Conservation (phyloP, 108 stramenopile species). For the Discostella pseudostelligera region DNA sequence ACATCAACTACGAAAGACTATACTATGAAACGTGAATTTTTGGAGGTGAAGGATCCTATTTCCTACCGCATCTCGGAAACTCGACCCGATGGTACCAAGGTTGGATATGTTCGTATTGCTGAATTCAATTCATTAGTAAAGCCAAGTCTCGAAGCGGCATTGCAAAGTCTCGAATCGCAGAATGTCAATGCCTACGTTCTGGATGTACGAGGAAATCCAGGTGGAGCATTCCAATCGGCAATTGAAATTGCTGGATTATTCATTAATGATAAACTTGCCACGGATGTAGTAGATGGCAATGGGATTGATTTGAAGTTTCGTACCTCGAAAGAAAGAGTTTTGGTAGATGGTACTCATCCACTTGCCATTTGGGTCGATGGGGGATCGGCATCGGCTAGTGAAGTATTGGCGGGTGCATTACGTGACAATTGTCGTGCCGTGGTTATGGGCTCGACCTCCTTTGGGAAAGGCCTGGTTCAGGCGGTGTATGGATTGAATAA, state of each 20-base stretch:
- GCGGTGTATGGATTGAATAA: slow-evolving; percentile 93
- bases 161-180: slow-evolving; percentile 64
- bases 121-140: slow-evolving; percentile 90
- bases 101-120: slow-evolving; percentile 84
- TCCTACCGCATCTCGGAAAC: slow-evolving; percentile 66
- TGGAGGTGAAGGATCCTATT: slow-evolving; percentile 68
- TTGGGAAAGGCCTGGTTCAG: slow-evolving; percentile 96
- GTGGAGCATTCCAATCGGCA: slow-evolving; percentile 94
- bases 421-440: slow-evolving; percentile 94
- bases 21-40: slow-evolving; percentile 58
- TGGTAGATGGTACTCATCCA: slow-evolving; percentile 56
- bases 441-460: slow-evolving; percentile 84
- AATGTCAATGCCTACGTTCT: slow-evolving; percentile 84
- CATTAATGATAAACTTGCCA: slow-evolving; percentile 70
- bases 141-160: slow-evolving; percentile 69
- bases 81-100: slow-evolving; percentile 72
- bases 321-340: slow-evolving; percentile 52
- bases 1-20: slow-evolving; percentile 33
- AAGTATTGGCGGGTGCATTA: slow-evolving; percentile 91
- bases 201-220: slow-evolving; percentile 89
- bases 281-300: slow-evolving; percentile 80
- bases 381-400: slow-evolving; percentile 80
- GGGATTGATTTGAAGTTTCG: slow-evolving; percentile 67
- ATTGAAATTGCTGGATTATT: slow-evolving; percentile 92
- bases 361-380: slow-evolving; percentile 82